These are phyloP conservation scores for Mycena citricolor DNA, from an alignment of 1,284 basidiomycete species.

Conservation along the genomic window DNA sequence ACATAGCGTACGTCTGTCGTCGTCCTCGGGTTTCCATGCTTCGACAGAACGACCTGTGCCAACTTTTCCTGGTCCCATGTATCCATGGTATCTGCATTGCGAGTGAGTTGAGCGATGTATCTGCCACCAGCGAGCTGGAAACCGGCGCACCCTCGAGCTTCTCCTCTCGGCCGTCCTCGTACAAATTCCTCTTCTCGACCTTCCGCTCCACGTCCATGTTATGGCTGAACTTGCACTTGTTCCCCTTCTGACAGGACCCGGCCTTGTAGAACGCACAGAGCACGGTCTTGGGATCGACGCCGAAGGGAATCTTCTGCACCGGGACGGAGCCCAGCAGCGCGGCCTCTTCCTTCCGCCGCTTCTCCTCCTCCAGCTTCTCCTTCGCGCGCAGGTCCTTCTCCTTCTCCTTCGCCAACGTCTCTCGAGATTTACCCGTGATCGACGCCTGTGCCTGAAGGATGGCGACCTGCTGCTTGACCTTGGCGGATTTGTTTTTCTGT, in stretches of 20 bases:
- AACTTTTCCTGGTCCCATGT: slow-evolving; percentile 97
- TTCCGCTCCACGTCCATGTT: slow-evolving; percentile 87
- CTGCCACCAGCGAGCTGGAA: slow-evolving; percentile 18
- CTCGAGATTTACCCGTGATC: slow-evolving; percentile 76
- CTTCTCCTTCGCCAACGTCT: slow-evolving; percentile 77
- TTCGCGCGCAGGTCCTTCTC: slow-evolving; percentile 79
- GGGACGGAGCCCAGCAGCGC: slow-evolving; percentile 79
- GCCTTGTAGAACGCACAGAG: slow-evolving; percentile 89
- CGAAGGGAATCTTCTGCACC: slow-evolving; percentile 87
- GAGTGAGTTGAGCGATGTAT: slow-evolving; percentile 8
- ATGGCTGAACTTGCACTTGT: slow-evolving; percentile 96
- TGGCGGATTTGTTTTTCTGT: slow-evolving; percentile 93
- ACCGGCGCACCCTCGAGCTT: slow-evolving; percentile 74
- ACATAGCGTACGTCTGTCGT: slow-evolving; percentile 78
- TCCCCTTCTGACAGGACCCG: slow-evolving; percentile 87
- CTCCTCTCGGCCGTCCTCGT: slow-evolving; percentile 85
- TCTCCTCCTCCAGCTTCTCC: slow-evolving; percentile 79
- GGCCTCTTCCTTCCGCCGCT: slow-evolving; percentile 84
- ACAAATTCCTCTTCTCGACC: slow-evolving; percentile 95
- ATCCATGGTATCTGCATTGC: slow-evolving; percentile 89
- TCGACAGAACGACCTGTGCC: slow-evolving; percentile 82
- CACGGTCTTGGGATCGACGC: slow-evolving; percentile 92
- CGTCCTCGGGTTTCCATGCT: slow-evolving; percentile 87
- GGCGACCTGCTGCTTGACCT: slow-evolving; percentile 85
- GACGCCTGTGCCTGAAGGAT: slow-evolving; percentile 76